A percentile compares a stretch with the other conserved stretches of the same genome.
phyloP scores from a whole-genome alignment of 176 grass and related monocot genomes.

The Musa beccarii region DNA sequence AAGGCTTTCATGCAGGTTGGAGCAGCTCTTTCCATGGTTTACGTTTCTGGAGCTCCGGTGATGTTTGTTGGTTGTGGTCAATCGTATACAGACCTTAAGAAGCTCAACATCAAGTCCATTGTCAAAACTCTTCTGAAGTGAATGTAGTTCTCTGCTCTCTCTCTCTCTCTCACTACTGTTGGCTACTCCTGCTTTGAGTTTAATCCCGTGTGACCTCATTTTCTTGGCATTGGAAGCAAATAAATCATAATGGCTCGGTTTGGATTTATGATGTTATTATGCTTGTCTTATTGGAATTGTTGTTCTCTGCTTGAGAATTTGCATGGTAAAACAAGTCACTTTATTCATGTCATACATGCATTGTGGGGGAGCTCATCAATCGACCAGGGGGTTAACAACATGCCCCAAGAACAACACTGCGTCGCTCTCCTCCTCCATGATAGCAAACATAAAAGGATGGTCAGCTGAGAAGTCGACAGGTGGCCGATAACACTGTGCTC shows the following conservation, averaged over 20 bases:
- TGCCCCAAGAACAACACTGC: slow-evolving; percentile 26
- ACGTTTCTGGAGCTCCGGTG: slow-evolving; percentile 86
- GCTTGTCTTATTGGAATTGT: neutral
- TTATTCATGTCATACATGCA: too few relatives aligned
- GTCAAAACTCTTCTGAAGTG: slow-evolving; percentile 92
- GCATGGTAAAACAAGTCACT: too few relatives aligned
- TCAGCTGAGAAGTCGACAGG: slow-evolving; percentile 35
- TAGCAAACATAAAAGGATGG: slow-evolving; percentile 39
- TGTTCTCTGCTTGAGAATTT: too few relatives aligned
- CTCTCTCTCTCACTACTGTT: slow-evolving; percentile 7
- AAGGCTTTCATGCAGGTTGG: slow-evolving; percentile 42
- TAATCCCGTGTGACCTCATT: slow-evolving; percentile 39
- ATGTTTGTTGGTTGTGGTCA: slow-evolving; percentile 90
- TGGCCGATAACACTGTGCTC: neutral
- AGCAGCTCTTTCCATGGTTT: slow-evolving; percentile 83
- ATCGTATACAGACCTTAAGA: slow-evolving; percentile 94
- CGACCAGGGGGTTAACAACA: slow-evolving; percentile 8
- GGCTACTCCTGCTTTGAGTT: slow-evolving; percentile 9
- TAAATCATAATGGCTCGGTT: neutral
- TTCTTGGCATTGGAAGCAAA: slow-evolving; percentile 23
- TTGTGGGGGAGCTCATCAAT: neutral
- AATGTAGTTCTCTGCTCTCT: slow-evolving; percentile 21
- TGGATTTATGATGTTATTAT: neutral
- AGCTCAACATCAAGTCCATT: slow-evolving; percentile 88
- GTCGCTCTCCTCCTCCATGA: slow-evolving; percentile 24